Evolutionary conservation across 2,329 filamentous ascomycete genomes (phyloP).

Genomic region (Epichloe scottii): DNA sequence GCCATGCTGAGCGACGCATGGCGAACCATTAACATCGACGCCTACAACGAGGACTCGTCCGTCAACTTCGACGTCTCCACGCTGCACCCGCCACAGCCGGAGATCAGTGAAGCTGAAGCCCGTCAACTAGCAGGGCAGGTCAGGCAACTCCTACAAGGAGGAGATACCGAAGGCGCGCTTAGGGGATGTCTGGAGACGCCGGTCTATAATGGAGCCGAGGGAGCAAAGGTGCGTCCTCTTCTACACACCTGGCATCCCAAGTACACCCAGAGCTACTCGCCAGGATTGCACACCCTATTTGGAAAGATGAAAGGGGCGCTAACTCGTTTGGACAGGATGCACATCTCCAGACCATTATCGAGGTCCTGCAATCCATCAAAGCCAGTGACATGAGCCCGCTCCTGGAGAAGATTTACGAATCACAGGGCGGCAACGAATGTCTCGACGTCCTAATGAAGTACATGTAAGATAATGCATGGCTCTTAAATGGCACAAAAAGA

Average conservation of each 20-base stretch:
- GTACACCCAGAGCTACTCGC: background rate
- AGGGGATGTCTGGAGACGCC: slow-evolving; percentile 74
- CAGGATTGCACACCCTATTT: background rate
- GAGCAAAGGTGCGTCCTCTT: slow-evolving; percentile 36
- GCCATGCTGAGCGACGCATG: slow-evolving; percentile 51
- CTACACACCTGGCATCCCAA: background rate
- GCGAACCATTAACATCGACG: slow-evolving; percentile 92
- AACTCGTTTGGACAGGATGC: slow-evolving; percentile 46
- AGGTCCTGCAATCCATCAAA: slow-evolving; percentile 92
- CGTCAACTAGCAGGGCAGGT: slow-evolving; percentile 70
- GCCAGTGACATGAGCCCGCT: slow-evolving; percentile 90
- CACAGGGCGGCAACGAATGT: slow-evolving; percentile 69
- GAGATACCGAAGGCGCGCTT: slow-evolving; percentile 78
- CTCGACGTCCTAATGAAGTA: slow-evolving; percentile 97
- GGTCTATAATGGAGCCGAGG: slow-evolving; percentile 54
- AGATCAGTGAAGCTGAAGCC: slow-evolving; percentile 65
- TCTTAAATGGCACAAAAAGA: background rate
- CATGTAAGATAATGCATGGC: slow-evolving; percentile 41
- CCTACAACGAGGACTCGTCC: slow-evolving; percentile 77
- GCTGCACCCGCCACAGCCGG: slow-evolving; percentile 63
- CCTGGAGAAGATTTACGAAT: slow-evolving; percentile 65
- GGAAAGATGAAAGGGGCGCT: background rate
- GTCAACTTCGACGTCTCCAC: slow-evolving; percentile 84
- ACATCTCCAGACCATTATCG: slow-evolving; percentile 76
- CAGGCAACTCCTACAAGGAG: slow-evolving; percentile 73